A percentile compares a stretch with the other conserved stretches of the same genome.
Evolutionary conservation across 345 rosid genomes (phyloP).

Genomic region (Hirschfeldia incana): DNA sequence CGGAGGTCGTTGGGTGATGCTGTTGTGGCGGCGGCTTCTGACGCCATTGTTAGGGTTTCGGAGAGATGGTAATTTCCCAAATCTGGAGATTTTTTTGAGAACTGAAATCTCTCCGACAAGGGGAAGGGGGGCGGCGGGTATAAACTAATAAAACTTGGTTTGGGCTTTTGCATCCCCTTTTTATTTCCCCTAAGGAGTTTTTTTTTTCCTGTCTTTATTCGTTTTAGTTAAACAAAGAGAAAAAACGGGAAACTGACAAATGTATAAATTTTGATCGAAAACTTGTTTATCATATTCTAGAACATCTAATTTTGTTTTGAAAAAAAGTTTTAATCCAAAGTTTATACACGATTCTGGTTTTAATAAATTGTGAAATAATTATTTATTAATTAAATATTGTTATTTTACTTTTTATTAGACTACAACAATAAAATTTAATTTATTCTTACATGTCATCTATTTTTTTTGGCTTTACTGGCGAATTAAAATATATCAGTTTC

Average conservation of each 20-base stretch:
- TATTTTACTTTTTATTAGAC: no score
- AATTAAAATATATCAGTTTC: no score
- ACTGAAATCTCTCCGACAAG: constrained; percentile 37
- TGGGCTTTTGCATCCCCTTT: background rate
- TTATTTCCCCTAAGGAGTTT: background rate
- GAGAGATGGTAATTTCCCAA: constrained; percentile 15
- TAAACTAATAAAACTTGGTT: constrained; percentile 4
- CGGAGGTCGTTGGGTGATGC: constrained; percentile 64
- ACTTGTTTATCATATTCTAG: no score
- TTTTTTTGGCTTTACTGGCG: no score
- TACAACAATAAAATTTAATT: no score
- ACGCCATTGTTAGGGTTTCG: constrained; percentile 51
- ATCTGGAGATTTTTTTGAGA: constrained; percentile 18
- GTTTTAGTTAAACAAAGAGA: background rate
- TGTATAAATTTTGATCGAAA: background rate
- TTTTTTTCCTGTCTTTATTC: background rate
- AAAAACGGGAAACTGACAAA: background rate
- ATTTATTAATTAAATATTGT: no score
- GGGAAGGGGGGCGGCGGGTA: constrained; percentile 33
- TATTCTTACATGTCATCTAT: no score
- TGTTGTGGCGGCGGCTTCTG: constrained; percentile 68
- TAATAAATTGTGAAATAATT: no score
- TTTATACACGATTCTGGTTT: no score
- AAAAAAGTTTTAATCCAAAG: no score
- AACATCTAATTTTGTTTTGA: no score